Percentiles rank a stretch among this genome's conserved stretches.
These are phyloP conservation scores for Plasmodium malariae DNA, from an alignment of 169 alveolate genomes.

Conservation along the genomic window DNA sequence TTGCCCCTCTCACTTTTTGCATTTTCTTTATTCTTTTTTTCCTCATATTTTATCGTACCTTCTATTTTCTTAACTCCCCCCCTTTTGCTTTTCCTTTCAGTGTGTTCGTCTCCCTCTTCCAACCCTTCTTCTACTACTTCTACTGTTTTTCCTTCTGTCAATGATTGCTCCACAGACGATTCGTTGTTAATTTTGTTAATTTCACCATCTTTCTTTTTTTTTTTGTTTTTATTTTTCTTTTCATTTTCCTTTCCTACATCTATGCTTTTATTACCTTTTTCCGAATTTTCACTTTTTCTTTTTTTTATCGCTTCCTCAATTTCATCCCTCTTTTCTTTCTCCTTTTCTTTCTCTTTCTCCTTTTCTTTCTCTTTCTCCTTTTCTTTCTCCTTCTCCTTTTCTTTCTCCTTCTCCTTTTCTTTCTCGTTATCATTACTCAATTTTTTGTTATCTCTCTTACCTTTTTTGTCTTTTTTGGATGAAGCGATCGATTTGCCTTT, in stretches of 20 bases:
- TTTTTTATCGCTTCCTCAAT: too few relatives aligned
- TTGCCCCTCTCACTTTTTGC: conserved; percentile 3
- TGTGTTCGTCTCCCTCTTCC: neutral
- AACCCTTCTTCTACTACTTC: too few relatives aligned
- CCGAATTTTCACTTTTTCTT: neutral
- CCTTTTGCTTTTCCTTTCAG: neutral
- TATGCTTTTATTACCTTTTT: neutral
- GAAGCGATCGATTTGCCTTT: neutral
- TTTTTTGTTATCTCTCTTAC: neutral
- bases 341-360: too few relatives aligned
- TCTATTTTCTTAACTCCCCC: neutral
- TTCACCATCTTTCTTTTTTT: neutral
- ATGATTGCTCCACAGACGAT: too few relatives aligned
- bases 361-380: neutral
- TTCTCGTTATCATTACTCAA: neutral
- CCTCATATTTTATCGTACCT: neutral
- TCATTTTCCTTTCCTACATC: neutral
- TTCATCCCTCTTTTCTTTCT: too few relatives aligned
- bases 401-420: neutral
- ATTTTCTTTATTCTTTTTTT: neutral
- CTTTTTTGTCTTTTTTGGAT: neutral
- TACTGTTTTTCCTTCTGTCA: too few relatives aligned
- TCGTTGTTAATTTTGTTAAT: too few relatives aligned
- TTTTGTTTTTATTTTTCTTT: neutral
- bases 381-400: neutral